Percentiles rank a stretch among this genome's conserved stretches.
Conservation (phyloP, 2,329 filamentous ascomycete genomes). For the Aspergillus alliaceus region DNA sequence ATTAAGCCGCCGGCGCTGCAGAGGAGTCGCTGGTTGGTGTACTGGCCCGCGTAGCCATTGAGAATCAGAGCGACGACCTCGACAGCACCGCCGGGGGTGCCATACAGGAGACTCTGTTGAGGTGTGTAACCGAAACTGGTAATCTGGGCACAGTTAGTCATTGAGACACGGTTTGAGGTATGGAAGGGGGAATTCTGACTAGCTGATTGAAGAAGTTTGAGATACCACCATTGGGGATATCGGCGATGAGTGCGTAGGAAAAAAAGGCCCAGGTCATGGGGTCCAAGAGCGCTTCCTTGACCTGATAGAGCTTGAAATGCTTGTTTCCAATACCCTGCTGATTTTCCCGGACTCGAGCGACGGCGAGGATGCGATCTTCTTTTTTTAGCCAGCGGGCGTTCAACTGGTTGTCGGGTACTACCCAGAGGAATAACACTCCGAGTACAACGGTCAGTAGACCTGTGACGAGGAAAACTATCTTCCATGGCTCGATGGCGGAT, state of each 20-base stretch:
- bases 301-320: constrained; percentile 67
- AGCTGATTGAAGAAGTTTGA: constrained; percentile 63
- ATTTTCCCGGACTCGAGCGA: constrained; percentile 72
- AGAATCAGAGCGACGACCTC: constrained; percentile 60
- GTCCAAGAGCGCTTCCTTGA: constrained; percentile 59
- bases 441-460: constrained; percentile 53
- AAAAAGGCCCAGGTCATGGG: constrained; percentile 62
- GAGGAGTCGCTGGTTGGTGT: constrained; percentile 57
- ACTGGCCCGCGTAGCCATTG: constrained; percentile 59
- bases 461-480: constrained; percentile 59
- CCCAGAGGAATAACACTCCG: constrained; percentile 51
- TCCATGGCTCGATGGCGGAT: constrained; percentile 63
- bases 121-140: constrained; percentile 64
- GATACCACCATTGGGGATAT: constrained; percentile 61
- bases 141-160: constrained; percentile 39
- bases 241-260: constrained; percentile 56
- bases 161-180: neutral
- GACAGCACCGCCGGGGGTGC: constrained; percentile 64
- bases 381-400: constrained; percentile 64
- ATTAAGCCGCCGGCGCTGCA: constrained; percentile 54
- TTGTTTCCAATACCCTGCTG: constrained; percentile 73
- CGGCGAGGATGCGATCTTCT: constrained; percentile 65
- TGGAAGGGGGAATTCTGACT: constrained; percentile 27
- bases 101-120: constrained; percentile 64
- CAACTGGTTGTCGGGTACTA: constrained; percentile 61